phyloP scores from a whole-genome alignment of 108 stramenopile species.

The Aurantiochytrium sp. region DNA sequence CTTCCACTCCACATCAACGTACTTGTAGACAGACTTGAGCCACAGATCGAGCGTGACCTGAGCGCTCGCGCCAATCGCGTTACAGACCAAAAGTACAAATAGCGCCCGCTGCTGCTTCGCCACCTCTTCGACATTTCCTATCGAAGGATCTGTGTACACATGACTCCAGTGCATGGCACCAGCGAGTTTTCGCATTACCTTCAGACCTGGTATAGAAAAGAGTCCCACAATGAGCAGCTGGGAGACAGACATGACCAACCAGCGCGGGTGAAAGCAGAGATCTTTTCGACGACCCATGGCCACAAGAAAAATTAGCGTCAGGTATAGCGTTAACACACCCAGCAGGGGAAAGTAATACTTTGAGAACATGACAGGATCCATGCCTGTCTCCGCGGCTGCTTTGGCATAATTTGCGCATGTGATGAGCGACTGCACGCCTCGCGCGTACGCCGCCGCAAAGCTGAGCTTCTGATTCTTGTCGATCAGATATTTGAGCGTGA shows the following conservation, averaged over 20 bases:
- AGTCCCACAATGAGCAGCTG: background rate
- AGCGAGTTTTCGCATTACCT: background rate
- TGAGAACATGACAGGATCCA: background rate
- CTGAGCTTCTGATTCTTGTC: background rate
- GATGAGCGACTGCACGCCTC: background rate
- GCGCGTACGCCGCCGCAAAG: background rate
- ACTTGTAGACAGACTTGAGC: slow-evolving; percentile 6
- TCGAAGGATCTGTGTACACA: background rate
- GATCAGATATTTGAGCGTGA: background rate
- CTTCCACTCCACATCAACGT: background rate
- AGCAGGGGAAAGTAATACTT: background rate
- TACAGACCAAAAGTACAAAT: background rate
- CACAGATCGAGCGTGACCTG: background rate
- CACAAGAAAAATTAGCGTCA: background rate
- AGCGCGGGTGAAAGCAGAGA: background rate
- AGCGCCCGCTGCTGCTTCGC: background rate
- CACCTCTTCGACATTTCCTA: background rate
- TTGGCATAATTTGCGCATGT: slow-evolving; percentile 9
- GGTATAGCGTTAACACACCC: background rate
- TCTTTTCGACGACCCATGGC: background rate
- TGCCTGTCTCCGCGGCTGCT: background rate
- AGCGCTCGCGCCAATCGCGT: background rate
- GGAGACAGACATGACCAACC: slow-evolving; percentile 11
- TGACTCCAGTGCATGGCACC: background rate
- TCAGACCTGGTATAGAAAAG: background rate